A percentile compares a stretch with the other conserved stretches of the same genome.
These are phyloP conservation scores for Luzula sylvatica DNA, from an alignment of 176 grass and related monocot genomes.

Conservation along the genomic window DNA sequence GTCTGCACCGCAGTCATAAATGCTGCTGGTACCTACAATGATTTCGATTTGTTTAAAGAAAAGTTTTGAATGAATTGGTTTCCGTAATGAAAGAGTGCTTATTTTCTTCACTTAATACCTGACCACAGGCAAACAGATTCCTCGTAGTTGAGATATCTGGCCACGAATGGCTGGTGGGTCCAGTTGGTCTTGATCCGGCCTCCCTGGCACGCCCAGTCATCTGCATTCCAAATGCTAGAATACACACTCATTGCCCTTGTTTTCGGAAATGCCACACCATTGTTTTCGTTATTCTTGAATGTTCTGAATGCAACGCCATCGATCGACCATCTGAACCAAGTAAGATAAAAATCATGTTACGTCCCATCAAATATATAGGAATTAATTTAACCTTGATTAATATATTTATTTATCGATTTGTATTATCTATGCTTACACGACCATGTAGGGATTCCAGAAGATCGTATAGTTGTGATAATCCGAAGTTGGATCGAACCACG, in stretches of 20 bases:
- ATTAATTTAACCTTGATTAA: too few species aligned
- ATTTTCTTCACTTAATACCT: too few species aligned
- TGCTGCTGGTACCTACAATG: constrained; percentile 15
- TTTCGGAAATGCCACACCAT: constrained; percentile 41
- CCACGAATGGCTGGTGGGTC: constrained; percentile 49
- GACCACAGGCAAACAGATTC: constrained; percentile 50
- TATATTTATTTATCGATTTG: too few species aligned
- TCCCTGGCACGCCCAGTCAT: constrained; percentile 67
- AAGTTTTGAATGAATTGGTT: too few species aligned
- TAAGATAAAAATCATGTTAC: too few species aligned
- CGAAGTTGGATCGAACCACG: constrained; percentile 58
- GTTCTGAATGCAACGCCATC: constrained; percentile 39
- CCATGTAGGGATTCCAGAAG: constrained; percentile 41
- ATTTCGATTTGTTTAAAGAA: too few species aligned
- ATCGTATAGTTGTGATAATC: constrained; percentile 76
- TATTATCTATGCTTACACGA: constrained; percentile 29
- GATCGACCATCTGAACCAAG: constrained; percentile 59
- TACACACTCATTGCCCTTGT: constrained; percentile 50
- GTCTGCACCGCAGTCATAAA: constrained; percentile 3
- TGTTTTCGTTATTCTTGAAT: constrained; percentile 46
- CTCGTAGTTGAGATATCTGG: constrained; percentile 34
- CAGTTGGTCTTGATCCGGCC: constrained; percentile 61
- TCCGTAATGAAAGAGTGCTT: too few species aligned
- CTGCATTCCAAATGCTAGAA: constrained; percentile 80
- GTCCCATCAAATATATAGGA: too few species aligned